A percentile compares a stretch with the other conserved stretches of the same genome.
These are phyloP conservation scores for Pyrenula aspistea DNA, from an alignment of 495 filamentous ascomycete genomes.

Conservation along the genomic window DNA sequence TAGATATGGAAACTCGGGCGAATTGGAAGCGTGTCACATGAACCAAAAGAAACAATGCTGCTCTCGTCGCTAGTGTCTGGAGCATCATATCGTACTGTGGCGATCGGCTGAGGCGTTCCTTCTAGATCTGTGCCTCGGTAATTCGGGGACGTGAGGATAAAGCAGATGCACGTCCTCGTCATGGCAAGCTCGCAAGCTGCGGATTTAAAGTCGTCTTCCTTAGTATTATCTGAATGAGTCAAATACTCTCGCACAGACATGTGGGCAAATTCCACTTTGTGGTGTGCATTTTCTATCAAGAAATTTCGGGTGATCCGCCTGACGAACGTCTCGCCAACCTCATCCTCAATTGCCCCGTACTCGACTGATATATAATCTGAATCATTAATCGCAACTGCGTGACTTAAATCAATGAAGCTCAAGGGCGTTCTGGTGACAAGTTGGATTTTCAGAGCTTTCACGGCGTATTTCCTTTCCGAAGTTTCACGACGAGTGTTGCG, in stretches of 20 bases:
- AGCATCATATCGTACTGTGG: no score
- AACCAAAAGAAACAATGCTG: no score
- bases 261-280: not conserved
- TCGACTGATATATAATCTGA: not conserved
- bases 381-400: not conserved
- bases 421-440: not conserved
- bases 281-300: not conserved
- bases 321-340: not conserved
- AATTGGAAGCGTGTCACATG: no score
- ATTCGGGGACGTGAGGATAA: no score
- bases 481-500: not conserved
- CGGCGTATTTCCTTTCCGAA: not conserved
- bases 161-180: not conserved
- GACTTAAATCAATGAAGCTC: not conserved
- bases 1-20: no score
- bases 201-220: not conserved
- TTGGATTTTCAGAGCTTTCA: not conserved
- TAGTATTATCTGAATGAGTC: not conserved
- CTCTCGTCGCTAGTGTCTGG: no score
- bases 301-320: not conserved
- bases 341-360: not conserved
- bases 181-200: not conserved
- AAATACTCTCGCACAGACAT: not conserved
- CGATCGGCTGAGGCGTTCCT: no score
- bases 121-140: no score